A percentile compares a stretch with the other conserved stretches of the same genome.
Evolutionary conservation across 352 stramenopile species (phyloP).

Genomic region (Phytopythium helicoides): DNA sequence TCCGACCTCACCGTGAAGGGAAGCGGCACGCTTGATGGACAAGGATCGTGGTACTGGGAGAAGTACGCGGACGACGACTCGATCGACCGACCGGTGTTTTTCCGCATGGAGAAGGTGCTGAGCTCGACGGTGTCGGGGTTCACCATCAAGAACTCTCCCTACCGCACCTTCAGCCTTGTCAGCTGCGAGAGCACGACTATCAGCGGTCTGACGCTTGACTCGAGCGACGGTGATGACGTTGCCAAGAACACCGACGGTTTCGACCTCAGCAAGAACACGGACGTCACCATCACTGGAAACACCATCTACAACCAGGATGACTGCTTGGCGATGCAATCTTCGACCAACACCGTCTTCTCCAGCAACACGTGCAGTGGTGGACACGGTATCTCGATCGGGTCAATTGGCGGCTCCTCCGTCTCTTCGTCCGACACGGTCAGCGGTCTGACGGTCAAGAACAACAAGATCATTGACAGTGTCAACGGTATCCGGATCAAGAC

Average conservation of each 20-base stretch:
- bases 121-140: conserved; percentile 30
- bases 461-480: conserved; percentile 21
- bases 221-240: conserved; percentile 13
- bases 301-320: conserved; percentile 27
- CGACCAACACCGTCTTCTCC: conserved; percentile 22
- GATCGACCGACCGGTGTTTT: conserved; percentile 25
- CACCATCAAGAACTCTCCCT: conserved; percentile 43
- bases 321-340: conserved; percentile 27
- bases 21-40: conserved; percentile 20
- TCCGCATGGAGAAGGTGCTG: conserved; percentile 13
- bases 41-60: conserved; percentile 24
- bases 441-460: conserved; percentile 25
- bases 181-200: conserved; percentile 20
- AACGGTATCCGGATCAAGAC: conserved; percentile 28
- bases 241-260: conserved; percentile 20
- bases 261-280: conserved; percentile 20
- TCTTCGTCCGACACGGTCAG: conserved; percentile 19
- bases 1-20: conserved; percentile 20
- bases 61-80: conserved; percentile 11
- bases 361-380: conserved; percentile 17
- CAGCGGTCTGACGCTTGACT: conserved; percentile 19
- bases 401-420: conserved; percentile 12
- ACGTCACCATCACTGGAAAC: conserved; percentile 25
- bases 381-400: conserved; percentile 23
- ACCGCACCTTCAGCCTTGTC: conserved; percentile 36